phyloP scores from a whole-genome alignment of 1,284 basidiomycete species.

The Pterulicium gracile region DNA sequence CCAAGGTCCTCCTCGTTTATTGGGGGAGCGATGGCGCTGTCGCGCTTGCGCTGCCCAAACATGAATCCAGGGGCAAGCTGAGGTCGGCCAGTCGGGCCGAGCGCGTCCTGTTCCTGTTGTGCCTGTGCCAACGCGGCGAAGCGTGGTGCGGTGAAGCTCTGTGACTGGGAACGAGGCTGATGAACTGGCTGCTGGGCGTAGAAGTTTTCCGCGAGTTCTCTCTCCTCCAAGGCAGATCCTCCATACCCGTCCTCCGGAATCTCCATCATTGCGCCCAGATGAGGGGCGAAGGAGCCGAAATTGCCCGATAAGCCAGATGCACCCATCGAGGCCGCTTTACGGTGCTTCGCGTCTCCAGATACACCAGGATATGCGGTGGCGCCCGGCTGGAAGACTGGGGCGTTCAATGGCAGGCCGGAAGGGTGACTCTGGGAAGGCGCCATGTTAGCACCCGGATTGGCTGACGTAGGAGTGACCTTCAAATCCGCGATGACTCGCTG shows the following conservation, averaged over 20 bases:
- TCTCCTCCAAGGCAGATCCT: slow-evolving; percentile 51
- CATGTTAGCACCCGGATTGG: slow-evolving; percentile 20
- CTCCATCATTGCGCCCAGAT: slow-evolving; percentile 74
- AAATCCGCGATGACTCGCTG: slow-evolving; percentile 78
- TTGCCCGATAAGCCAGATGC: slow-evolving; percentile 43
- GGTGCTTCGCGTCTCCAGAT: slow-evolving; percentile 52
- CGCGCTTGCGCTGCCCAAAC: slow-evolving; percentile 68
- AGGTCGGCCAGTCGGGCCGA: slow-evolving; percentile 77
- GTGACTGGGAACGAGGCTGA: slow-evolving; percentile 63
- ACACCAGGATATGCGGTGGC: slow-evolving; percentile 42
- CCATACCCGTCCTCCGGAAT: slow-evolving; percentile 53
- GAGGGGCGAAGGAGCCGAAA: slow-evolving; percentile 62
- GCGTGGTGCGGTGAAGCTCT: slow-evolving; percentile 77
- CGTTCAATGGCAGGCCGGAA: slow-evolving; percentile 50
- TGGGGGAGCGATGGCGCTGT: slow-evolving; percentile 51
- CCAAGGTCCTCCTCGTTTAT: slow-evolving; percentile 70
- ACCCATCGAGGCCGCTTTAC: slow-evolving; percentile 70
- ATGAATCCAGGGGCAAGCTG: slow-evolving; percentile 84
- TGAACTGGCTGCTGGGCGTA: slow-evolving; percentile 42
- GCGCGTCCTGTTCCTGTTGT: slow-evolving; percentile 59
- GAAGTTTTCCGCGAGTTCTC: slow-evolving; percentile 56
- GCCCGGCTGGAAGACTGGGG: slow-evolving; percentile 62
- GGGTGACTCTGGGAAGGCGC: slow-evolving; percentile 30
- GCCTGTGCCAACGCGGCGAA: slow-evolving; percentile 75
- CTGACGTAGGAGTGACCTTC: slow-evolving; percentile 51